Percentiles rank a stretch among this genome's conserved stretches.
phyloP scores from a whole-genome alignment of 306 rosid species.

The Senna tora region DNA sequence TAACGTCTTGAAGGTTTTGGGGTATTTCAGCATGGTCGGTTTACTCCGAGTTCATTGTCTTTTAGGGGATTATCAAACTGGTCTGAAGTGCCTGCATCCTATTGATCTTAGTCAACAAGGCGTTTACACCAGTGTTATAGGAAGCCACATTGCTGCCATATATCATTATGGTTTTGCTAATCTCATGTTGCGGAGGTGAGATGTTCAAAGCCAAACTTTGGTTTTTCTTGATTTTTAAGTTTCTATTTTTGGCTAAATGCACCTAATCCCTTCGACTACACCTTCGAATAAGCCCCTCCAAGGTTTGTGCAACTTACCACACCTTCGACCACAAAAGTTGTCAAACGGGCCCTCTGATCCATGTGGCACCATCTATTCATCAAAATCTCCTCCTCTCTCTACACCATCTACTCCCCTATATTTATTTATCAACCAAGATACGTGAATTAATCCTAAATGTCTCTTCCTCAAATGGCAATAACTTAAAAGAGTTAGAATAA shows the following conservation, averaged over 20 bases:
- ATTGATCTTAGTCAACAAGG: constrained; percentile 90
- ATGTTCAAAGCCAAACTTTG: not conserved
- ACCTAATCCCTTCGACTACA: too few relatives aligned
- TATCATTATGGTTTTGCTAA: constrained; percentile 97
- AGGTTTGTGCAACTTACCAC: too few relatives aligned
- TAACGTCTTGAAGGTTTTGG: constrained; percentile 96
- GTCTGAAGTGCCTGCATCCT: constrained; percentile 80
- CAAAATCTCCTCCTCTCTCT: too few relatives aligned
- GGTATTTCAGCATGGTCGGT: constrained; percentile 97
- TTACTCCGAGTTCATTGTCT: constrained; percentile 93
- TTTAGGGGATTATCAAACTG: constrained; percentile 95
- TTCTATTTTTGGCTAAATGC: not conserved
- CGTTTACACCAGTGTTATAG: constrained; percentile 79
- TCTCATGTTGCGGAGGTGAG: constrained; percentile 92
- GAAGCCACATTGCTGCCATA: constrained; percentile 89
- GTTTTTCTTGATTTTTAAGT: not conserved
- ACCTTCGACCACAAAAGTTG: too few relatives aligned
- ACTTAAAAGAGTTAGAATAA: too few relatives aligned
- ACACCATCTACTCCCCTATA: too few relatives aligned
- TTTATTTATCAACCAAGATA: too few relatives aligned
- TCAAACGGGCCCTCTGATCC: too few relatives aligned
- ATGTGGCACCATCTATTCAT: too few relatives aligned
- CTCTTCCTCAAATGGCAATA: too few relatives aligned
- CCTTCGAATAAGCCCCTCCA: too few relatives aligned
- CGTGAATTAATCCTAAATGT: too few relatives aligned